Evolutionary conservation across 148 eudicot species (phyloP), one percentile per base, ranked within the genome.

Genomic region (Rhododendron griersonianum): DNA sequence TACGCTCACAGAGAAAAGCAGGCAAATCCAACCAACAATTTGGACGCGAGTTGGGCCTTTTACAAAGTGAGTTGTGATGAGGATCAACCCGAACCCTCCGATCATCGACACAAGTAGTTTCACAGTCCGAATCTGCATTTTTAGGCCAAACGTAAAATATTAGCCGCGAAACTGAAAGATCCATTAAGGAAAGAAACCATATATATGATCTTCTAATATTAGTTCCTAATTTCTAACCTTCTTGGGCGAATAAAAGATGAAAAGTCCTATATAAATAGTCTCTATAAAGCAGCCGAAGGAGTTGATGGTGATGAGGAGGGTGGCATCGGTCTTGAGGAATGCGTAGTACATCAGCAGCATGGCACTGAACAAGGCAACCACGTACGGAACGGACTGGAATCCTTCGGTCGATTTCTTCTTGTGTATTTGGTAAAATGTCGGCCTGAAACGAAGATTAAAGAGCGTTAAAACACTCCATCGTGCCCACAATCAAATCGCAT

Each of bases 301-400:
- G 84, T 95, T 94, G 80, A 95, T 91, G 23, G 98, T 94, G 87
- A 95, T 90, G 73, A 95, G 90, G 55, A 95, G 91, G 23, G 91
- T 63, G 30, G 91, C 59, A 86, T 92, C 90, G 84, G 92, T 78
- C 81, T 93, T 95, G 41, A 95, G 92, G 76, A 90, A 84, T 7
- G 95, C 96, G 50, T 95, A 95, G 87, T 93, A 95, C 33, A 95
- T 91, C 94, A 94, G 89, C 9, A 95, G 87, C 96, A 95, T 92
- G 45, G 95, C 91, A 89, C 98, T 95, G 81, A 95, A 95, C 3
- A 93, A 81, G 11, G 92, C 96, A 13, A 92, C 90, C 23, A 93
- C 88, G 78, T 94, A 95, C 0, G 98, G 98, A 16, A 95, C 11
- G 19, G 94, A 94, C 74, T 95, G 95, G 78, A 92, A 95, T 8